Conservation (phyloP, 129 eudicot species). For the Ambrosia artemisiifolia region DNA sequence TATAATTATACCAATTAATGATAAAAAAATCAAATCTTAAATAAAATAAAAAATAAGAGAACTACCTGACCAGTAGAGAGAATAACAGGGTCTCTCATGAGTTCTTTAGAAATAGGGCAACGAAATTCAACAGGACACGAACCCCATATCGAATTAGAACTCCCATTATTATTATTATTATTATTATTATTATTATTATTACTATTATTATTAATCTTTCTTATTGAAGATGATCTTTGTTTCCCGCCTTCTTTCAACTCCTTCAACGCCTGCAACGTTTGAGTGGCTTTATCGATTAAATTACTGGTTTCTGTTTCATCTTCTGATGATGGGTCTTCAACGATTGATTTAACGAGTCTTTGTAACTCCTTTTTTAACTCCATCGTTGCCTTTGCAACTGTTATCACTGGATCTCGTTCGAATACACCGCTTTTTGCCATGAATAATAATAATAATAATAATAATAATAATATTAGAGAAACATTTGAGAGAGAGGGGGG, state of each 20-base stretch:
- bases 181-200: background rate
- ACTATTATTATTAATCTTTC: constrained; percentile 4
- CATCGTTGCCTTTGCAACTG: constrained; percentile 40
- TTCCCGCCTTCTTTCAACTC: constrained; percentile 43
- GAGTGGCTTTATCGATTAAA: constrained; percentile 63
- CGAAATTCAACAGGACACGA: constrained; percentile 62
- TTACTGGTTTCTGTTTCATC: constrained; percentile 42
- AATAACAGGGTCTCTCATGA: constrained; percentile 93
- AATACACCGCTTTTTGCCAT: constrained; percentile 74
- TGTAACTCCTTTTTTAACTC: constrained; percentile 74
- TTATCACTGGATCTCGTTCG: constrained; percentile 42
- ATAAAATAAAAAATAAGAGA: background rate
- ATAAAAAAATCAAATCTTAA: too few species aligned
- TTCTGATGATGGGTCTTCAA: constrained; percentile 29
- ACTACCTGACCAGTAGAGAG: constrained; percentile 86
- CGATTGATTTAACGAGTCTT: constrained; percentile 50
- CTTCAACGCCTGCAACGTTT: constrained; percentile 47
- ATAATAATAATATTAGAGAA: background rate
- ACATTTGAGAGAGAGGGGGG: background rate
- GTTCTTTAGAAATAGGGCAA: constrained; percentile 84
- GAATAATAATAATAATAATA: background rate
- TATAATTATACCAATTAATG: background rate
- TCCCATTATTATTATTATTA: constrained; percentile 9
- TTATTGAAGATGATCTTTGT: constrained; percentile 39
- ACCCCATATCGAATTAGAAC: constrained; percentile 24